Conservation (phyloP, 176 grass and related monocot genomes). For the Secale cereale region DNA sequence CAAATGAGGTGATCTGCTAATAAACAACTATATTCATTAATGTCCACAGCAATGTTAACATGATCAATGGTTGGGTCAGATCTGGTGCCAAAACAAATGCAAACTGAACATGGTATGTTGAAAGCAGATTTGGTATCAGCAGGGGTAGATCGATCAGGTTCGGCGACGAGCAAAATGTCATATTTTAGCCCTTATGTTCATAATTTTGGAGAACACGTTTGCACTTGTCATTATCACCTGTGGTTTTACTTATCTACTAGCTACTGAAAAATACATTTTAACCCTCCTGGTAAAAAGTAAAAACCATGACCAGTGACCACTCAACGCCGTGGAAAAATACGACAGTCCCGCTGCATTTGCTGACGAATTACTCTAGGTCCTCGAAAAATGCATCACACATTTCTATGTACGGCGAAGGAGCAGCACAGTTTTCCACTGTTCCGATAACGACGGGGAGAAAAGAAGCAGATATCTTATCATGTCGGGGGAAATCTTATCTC, state of each 20-base stretch:
- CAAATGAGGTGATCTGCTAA: not conserved
- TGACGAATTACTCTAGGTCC: not conserved
- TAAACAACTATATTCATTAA: not conserved
- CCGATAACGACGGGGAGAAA: slow-evolving; percentile 2
- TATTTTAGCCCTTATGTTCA: not conserved
- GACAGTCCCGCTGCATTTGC: too few relatives aligned
- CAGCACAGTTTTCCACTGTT: not conserved
- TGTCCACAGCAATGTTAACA: not conserved
- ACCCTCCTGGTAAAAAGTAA: too few relatives aligned
- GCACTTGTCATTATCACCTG: not conserved
- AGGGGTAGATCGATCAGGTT: not conserved
- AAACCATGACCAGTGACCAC: too few relatives aligned
- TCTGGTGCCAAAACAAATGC: not conserved
- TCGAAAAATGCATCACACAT: not conserved
- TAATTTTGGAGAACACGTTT: not conserved
- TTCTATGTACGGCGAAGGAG: not conserved
- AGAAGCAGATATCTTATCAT: not conserved
- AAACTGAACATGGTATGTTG: not conserved
- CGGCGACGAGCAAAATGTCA: not conserved
- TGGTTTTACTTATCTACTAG: not conserved
- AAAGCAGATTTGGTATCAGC: not conserved
- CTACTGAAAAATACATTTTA: not conserved
- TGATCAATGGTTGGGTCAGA: not conserved
- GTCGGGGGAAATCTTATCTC: slow-evolving; percentile 13
- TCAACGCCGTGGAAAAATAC: too few relatives aligned